Percentiles rank a stretch among this genome's conserved stretches.
Evolutionary conservation across 495 filamentous ascomycete species (phyloP).

Genomic region (Aspergillus egyptiacus): DNA sequence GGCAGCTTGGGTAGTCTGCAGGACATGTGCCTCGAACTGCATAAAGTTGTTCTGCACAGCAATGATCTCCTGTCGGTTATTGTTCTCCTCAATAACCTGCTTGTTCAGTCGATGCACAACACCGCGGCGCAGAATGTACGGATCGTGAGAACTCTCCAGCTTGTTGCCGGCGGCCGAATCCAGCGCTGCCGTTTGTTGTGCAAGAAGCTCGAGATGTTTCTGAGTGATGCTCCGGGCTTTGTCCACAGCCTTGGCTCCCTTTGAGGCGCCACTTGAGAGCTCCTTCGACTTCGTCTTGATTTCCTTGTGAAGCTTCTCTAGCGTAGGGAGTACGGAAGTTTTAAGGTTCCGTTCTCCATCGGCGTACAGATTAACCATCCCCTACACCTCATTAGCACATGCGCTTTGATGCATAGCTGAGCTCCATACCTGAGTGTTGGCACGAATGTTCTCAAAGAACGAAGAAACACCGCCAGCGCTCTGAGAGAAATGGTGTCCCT

Average conservation of each 20-base stretch:
- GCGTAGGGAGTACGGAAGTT: slow-evolving; percentile 72
- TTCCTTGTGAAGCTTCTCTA: slow-evolving; percentile 88
- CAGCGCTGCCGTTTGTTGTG: slow-evolving; percentile 70
- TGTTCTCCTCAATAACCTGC: slow-evolving; percentile 92
- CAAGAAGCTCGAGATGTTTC: slow-evolving; percentile 92
- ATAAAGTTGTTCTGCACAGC: slow-evolving; percentile 83
- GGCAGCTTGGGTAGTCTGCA: slow-evolving; percentile 74
- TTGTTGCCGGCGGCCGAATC: slow-evolving; percentile 62
- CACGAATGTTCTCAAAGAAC: slow-evolving; percentile 87
- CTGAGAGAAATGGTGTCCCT: slow-evolving; percentile 89
- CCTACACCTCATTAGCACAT: slow-evolving; percentile 34
- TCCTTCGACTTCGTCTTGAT: slow-evolving; percentile 95
- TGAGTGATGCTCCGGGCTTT: slow-evolving; percentile 82
- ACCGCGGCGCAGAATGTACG: slow-evolving; percentile 79
- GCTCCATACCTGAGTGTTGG: slow-evolving; percentile 72
- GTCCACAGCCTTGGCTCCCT: slow-evolving; percentile 81
- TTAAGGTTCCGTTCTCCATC: slow-evolving; percentile 87
- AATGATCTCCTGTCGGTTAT: slow-evolving; percentile 82
- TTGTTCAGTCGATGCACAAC: slow-evolving; percentile 78
- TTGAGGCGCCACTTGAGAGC: slow-evolving; percentile 73
- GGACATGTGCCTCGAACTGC: slow-evolving; percentile 79
- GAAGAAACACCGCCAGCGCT: slow-evolving; percentile 74
- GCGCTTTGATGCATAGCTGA: too few species aligned
- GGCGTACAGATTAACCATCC: slow-evolving; percentile 75
- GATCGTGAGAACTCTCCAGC: slow-evolving; percentile 65